phyloP scores from a whole-genome alignment of 2,329 filamentous ascomycete species.

The Sporothrix inflata region DNA sequence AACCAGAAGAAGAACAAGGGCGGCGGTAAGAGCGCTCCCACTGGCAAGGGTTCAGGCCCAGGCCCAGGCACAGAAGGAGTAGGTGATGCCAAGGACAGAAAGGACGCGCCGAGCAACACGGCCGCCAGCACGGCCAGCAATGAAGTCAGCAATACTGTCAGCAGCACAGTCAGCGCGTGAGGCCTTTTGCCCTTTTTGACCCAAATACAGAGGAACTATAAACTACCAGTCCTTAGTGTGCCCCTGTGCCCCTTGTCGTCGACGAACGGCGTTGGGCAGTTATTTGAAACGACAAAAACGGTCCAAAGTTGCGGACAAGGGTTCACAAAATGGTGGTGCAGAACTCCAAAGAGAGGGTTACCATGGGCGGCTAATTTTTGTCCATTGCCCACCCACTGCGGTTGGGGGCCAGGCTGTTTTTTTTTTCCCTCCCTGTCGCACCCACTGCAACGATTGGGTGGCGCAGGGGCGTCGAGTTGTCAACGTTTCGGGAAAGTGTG shows the following conservation, averaged over 20 bases:
- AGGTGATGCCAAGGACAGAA: neutral
- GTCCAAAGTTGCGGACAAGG: neutral
- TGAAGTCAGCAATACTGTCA: no score
- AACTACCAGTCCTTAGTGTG: no score
- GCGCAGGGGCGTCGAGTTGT: neutral
- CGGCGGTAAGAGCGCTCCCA: neutral
- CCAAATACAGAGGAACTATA: no score
- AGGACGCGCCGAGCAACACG: neutral
- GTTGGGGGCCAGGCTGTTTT: neutral
- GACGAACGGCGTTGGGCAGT: neutral
- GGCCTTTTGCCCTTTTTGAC: no score
- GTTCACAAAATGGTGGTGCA: neutral
- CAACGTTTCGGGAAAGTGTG: neutral
- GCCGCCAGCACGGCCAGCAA: neutral
- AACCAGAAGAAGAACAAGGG: constrained; percentile 12
- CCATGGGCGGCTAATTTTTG: neutral
- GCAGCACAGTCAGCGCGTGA: no score
- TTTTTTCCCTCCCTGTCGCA: neutral
- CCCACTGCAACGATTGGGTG: neutral
- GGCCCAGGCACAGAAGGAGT: neutral
- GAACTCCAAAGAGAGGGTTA: neutral
- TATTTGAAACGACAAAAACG: neutral
- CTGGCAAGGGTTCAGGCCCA: neutral
- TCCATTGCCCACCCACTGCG: neutral
- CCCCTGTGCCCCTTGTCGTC: no score